Conservation (phyloP, 805 yeast genomes). For the Nakazawaea laoshanensis region DNA sequence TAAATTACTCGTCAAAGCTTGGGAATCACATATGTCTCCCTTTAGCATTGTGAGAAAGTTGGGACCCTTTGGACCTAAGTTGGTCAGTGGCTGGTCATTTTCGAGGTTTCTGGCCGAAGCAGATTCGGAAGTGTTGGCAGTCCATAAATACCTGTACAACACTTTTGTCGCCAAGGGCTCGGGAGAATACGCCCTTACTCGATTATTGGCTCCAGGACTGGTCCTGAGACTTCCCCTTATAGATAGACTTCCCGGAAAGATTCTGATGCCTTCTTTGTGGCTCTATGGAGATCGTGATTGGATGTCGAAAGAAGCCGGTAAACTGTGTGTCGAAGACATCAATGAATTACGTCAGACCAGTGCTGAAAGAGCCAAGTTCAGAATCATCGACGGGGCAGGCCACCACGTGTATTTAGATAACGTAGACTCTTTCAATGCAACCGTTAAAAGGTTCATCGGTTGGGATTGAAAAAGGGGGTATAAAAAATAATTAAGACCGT, state of each 20-base stretch:
- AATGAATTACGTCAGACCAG: slow-evolving; percentile 14
- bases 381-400: slow-evolving; percentile 35
- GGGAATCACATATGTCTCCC: slow-evolving; percentile 51
- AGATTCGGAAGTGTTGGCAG: slow-evolving; percentile 23
- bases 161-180: slow-evolving; percentile 46
- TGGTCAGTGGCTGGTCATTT: slow-evolving; percentile 48
- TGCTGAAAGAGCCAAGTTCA: slow-evolving; percentile 20
- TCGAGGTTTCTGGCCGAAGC: slow-evolving; percentile 28
- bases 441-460: slow-evolving; percentile 18
- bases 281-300: slow-evolving; percentile 63
- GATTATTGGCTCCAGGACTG: slow-evolving; percentile 52
- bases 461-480: slow-evolving; percentile 8
- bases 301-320: slow-evolving; percentile 62
- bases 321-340: slow-evolving; percentile 28
- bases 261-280: slow-evolving; percentile 42
- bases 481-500: neutral
- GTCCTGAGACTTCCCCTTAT: slow-evolving; percentile 46
- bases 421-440: slow-evolving; percentile 22
- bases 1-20: slow-evolving; percentile 29
- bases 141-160: slow-evolving; percentile 49
- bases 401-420: slow-evolving; percentile 51
- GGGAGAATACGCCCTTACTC: slow-evolving; percentile 57
- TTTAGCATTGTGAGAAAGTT: slow-evolving; percentile 37
- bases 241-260: slow-evolving; percentile 37
- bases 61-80: slow-evolving; percentile 48